phyloP scores from a whole-genome alignment of 352 stramenopile genomes.

The Globisporangium alternatum region DNA sequence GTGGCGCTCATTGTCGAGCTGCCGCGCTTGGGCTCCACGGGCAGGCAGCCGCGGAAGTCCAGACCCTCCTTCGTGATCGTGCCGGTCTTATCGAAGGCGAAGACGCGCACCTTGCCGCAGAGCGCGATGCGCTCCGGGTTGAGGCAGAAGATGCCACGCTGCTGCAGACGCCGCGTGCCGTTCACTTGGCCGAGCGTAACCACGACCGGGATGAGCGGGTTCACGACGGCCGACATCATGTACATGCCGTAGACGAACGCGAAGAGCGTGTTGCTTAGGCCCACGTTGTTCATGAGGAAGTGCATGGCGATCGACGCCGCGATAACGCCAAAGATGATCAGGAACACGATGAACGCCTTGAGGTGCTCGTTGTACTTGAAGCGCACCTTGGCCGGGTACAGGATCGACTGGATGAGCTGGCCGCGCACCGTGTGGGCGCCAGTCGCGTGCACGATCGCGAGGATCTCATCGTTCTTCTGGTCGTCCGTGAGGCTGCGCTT shows the following conservation, averaged over 20 bases:
- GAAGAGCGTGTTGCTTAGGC: constrained; percentile 52
- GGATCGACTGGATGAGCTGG: constrained; percentile 71
- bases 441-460: constrained; percentile 64
- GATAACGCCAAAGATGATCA: constrained; percentile 62
- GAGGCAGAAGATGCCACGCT: constrained; percentile 58
- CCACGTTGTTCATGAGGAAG: constrained; percentile 45
- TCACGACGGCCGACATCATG: constrained; percentile 53
- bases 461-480: constrained; percentile 37
- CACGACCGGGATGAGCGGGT: constrained; percentile 73
- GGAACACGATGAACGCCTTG: constrained; percentile 53
- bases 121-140: constrained; percentile 71
- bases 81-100: constrained; percentile 88
- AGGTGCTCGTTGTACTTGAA: constrained; percentile 89
- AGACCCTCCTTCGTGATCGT: constrained; percentile 84
- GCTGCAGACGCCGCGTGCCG: constrained; percentile 50
- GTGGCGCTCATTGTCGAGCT: background rate
- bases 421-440: constrained; percentile 70
- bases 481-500: constrained; percentile 25
- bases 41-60: constrained; percentile 44
- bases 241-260: constrained; percentile 61
- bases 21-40: constrained; percentile 6
- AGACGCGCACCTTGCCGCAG: constrained; percentile 77
- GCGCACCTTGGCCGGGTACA: constrained; percentile 69
- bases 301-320: constrained; percentile 38
- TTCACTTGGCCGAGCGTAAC: constrained; percentile 77